Evolutionary conservation across 805 yeast species (phyloP).

Genomic region (Zygosaccharomyces kombuchaensis): DNA sequence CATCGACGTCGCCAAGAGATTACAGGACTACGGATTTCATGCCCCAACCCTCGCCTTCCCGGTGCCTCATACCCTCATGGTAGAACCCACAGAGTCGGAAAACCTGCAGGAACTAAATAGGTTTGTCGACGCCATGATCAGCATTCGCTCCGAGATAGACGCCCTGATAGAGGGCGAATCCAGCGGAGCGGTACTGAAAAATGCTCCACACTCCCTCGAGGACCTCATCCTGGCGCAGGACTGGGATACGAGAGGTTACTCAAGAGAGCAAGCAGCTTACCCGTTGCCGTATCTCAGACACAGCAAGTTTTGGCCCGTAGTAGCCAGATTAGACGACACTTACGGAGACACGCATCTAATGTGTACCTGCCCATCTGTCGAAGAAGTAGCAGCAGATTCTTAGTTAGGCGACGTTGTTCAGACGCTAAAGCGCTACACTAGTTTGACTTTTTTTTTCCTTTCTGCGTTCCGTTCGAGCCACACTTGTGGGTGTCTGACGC

Average conservation of each 20-base stretch:
- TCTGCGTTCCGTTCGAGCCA: not conserved
- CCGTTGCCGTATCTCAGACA: constrained; percentile 72
- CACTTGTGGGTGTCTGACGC: constrained; percentile 1
- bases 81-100: constrained; percentile 97
- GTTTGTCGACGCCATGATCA: constrained; percentile 79
- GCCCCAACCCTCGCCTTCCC: constrained; percentile 99
- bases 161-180: constrained; percentile 63
- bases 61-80: constrained; percentile 94
- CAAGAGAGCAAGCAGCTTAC: constrained; percentile 90
- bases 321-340: constrained; percentile 87
- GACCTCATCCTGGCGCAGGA: constrained; percentile 67
- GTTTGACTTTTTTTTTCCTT: not conserved
- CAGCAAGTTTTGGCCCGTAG: constrained; percentile 93
- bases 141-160: constrained; percentile 78
- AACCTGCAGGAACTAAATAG: constrained; percentile 83
- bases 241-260: constrained; percentile 82
- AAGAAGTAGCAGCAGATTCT: constrained; percentile 50
- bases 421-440: too few species aligned
- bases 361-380: constrained; percentile 90
- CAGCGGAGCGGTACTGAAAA: constrained; percentile 67
- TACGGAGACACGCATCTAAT: constrained; percentile 89
- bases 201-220: constrained; percentile 86
- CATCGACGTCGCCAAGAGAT: constrained; percentile 91
- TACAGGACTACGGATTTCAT: constrained; percentile 98
- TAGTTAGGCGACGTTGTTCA: not conserved